Conservation (phyloP, 176 grass and related monocot genomes). For the Cenchrus fungigraminus region DNA sequence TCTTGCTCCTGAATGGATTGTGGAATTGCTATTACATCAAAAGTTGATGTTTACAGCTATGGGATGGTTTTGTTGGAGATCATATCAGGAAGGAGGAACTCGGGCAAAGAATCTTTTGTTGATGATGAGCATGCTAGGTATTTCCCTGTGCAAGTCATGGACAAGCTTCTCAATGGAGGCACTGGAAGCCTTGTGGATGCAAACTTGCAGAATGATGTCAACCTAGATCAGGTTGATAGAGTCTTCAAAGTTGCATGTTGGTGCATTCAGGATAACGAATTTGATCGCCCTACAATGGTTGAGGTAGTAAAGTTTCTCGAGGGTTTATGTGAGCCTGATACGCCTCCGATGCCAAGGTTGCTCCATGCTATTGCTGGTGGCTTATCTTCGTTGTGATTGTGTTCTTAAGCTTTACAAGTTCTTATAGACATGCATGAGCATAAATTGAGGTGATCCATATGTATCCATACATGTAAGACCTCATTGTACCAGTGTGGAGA, state of each 20-base stretch:
- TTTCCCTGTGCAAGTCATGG: constrained; percentile 43
- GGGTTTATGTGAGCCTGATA: not conserved
- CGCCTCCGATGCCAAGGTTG: constrained; percentile 44
- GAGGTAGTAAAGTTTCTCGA: constrained; percentile 46
- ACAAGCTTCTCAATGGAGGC: constrained; percentile 11
- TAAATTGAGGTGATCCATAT: no score
- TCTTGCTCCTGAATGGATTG: constrained; percentile 48
- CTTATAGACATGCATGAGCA: no score
- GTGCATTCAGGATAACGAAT: constrained; percentile 58
- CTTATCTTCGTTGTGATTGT: not conserved
- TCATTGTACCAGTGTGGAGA: no score
- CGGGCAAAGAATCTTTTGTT: not conserved
- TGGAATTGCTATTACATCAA: constrained; percentile 32
- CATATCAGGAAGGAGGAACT: constrained; percentile 45
- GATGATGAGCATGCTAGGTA: constrained; percentile 3
- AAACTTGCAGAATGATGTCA: constrained; percentile 13
- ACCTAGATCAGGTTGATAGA: constrained; percentile 43
- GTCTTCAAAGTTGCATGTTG: constrained; percentile 48
- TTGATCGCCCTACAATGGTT: constrained; percentile 37
- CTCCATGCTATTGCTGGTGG: constrained; percentile 14
- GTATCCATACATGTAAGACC: no score
- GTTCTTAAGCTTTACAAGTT: no score
- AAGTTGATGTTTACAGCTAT: constrained; percentile 43
- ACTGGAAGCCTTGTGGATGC: constrained; percentile 30
- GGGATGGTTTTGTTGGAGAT: constrained; percentile 50